These are phyloP conservation scores for Tanacetum coccineum DNA, from an alignment of 129 eudicot genomes.

Conservation along the genomic window DNA sequence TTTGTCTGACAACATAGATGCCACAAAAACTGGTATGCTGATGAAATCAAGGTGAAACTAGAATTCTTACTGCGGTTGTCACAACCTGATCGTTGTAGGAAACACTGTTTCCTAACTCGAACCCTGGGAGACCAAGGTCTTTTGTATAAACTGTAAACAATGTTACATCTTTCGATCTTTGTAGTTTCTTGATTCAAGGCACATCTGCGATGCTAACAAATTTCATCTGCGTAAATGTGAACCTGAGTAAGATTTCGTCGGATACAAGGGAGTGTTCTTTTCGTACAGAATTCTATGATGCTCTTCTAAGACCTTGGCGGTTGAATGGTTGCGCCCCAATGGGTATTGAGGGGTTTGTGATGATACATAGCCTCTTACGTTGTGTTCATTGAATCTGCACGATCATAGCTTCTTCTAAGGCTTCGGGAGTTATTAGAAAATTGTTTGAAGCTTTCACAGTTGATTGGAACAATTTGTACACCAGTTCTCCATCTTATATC, in stretches of 20 bases:
- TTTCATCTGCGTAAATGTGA: constrained; percentile 57
- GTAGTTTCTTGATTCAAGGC: constrained; percentile 49
- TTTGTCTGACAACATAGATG: constrained; percentile 70
- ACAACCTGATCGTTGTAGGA: constrained; percentile 85
- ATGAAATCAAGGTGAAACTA: constrained; percentile 81
- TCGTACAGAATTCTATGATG: constrained; percentile 56
- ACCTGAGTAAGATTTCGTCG: constrained; percentile 94
- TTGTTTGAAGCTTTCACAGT: constrained; percentile 84
- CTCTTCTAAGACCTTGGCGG: constrained; percentile 45
- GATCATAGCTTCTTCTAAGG: constrained; percentile 70
- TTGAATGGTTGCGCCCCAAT: constrained; percentile 70
- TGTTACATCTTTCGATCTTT: constrained; percentile 81
- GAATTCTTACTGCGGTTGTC: constrained; percentile 87
- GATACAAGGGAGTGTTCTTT: constrained; percentile 82
- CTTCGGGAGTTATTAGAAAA: constrained; percentile 66
- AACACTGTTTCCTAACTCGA: constrained; percentile 78
- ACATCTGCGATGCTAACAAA: constrained; percentile 79
- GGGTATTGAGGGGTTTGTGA: constrained; percentile 98
- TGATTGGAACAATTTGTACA: constrained; percentile 74
- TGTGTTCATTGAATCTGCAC: constrained; percentile 56
- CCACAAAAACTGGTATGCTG: constrained; percentile 81
- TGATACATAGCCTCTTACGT: constrained; percentile 72
- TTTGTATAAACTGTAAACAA: constrained; percentile 89
- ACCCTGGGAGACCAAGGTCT: constrained; percentile 91
- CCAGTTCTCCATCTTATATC: constrained; percentile 98